Conservation (phyloP, 176 grass and related monocot species). For the Avena insularis region DNA sequence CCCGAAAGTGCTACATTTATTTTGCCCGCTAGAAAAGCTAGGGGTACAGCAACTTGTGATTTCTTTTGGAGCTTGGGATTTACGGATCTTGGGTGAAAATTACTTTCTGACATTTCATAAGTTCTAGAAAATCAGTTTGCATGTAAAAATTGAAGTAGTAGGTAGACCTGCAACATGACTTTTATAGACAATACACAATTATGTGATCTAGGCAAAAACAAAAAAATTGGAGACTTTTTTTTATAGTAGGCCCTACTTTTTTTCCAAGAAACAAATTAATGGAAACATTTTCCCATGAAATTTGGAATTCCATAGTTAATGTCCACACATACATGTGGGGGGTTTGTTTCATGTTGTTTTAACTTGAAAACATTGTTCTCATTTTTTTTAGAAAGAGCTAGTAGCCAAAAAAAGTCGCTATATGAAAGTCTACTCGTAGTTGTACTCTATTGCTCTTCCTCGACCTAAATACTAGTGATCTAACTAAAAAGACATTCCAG, state of each 20-base stretch:
- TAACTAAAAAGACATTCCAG: background rate
- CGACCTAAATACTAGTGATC: background rate
- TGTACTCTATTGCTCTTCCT: background rate
- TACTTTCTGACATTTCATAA: background rate
- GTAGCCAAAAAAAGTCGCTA: background rate
- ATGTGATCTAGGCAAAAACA: background rate
- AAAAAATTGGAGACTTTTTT: background rate
- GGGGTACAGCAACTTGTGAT: background rate
- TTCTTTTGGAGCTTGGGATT: background rate
- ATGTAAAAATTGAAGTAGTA: background rate
- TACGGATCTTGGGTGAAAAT: background rate
- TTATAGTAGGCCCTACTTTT: background rate
- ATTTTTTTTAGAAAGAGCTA: rapidly evolving
- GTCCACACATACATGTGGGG: background rate
- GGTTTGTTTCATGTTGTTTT: background rate
- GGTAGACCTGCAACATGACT: background rate
- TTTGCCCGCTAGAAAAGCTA: background rate
- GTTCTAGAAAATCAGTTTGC: background rate
- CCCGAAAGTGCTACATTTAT: background rate
- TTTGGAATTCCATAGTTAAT: background rate
- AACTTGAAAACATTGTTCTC: background rate
- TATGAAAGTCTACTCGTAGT: background rate
- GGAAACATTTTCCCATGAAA: background rate
- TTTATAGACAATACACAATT: background rate
- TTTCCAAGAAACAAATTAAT: background rate